Conservation (phyloP, 805 yeast species). For the Saturnispora zaruensis region DNA sequence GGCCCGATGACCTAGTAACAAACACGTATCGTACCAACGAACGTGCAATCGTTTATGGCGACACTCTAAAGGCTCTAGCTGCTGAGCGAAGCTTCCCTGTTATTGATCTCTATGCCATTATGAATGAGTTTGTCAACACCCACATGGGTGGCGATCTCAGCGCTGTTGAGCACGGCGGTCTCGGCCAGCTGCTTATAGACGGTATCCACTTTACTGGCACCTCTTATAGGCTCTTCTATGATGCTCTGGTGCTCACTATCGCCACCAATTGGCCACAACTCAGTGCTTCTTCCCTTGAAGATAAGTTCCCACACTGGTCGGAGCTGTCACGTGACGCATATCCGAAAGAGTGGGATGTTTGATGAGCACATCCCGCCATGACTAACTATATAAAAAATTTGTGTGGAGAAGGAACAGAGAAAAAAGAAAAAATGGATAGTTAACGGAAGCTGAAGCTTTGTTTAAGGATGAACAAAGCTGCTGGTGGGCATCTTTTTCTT, state of each 20-base stretch:
- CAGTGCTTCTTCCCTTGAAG: constrained; percentile 14
- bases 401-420: neutral
- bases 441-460: neutral
- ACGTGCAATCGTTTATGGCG: constrained; percentile 39
- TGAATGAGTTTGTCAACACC: constrained; percentile 6
- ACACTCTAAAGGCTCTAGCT: constrained; percentile 32
- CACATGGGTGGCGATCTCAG: constrained; percentile 2
- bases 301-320: constrained; percentile 20
- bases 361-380: neutral
- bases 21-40: constrained; percentile 40
- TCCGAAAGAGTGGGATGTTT: neutral
- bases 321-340: constrained; percentile 5
- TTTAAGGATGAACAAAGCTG: neutral
- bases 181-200: constrained; percentile 28
- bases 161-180: constrained; percentile 4
- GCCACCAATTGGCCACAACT: constrained; percentile 26
- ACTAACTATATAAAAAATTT: neutral
- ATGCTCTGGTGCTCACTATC: constrained; percentile 27
- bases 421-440: neutral
- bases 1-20: constrained; percentile 27
- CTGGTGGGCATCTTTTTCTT: neutral
- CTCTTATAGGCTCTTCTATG: constrained; percentile 33
- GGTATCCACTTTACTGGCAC: constrained; percentile 38
- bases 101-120: constrained; percentile 28
- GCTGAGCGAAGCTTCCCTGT: constrained; percentile 40